phyloP scores from a whole-genome alignment of 2,329 filamentous ascomycete species.

The Rosellinia necatrix region DNA sequence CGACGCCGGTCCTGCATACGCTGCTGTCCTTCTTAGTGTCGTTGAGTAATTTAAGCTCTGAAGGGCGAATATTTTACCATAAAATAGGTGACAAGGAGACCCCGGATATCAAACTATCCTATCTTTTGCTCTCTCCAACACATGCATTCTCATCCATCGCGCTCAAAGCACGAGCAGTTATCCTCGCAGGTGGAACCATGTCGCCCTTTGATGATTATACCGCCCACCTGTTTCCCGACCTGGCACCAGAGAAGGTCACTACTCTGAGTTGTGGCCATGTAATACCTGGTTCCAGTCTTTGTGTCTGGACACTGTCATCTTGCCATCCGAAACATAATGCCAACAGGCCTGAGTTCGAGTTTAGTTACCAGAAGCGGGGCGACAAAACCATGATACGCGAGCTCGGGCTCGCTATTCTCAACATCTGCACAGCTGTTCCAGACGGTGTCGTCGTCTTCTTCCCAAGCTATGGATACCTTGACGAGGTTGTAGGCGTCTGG shows the following conservation, averaged over 20 bases:
- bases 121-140: conserved; percentile 88
- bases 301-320: conserved; percentile 71
- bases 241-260: conserved; percentile 65
- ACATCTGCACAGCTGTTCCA: conserved; percentile 73
- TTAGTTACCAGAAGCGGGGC: conserved; percentile 79
- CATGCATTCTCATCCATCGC: conserved; percentile 90
- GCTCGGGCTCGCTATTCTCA: conserved; percentile 74
- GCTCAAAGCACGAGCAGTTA: conserved; percentile 80
- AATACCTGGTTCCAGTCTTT: conserved; percentile 79
- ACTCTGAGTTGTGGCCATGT: conserved; percentile 95
- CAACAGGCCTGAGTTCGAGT: conserved; percentile 66
- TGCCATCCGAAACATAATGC: conserved; percentile 41
- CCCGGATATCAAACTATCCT: conserved; percentile 69
- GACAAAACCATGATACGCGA: conserved; percentile 72
- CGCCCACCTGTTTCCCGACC: conserved; percentile 80
- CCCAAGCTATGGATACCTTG: conserved; percentile 89
- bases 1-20: conserved; percentile 58
- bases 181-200: conserved; percentile 96
- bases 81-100: conserved; percentile 44
- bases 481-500: conserved; percentile 71
- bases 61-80: conserved; percentile 69
- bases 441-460: conserved; percentile 96
- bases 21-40: conserved; percentile 71
- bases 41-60: conserved; percentile 81
- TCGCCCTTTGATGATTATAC: conserved; percentile 93